These are phyloP conservation scores for Xanthoceras sorbifolium DNA, from an alignment of 345 rosid genomes.

Conservation along the genomic window DNA sequence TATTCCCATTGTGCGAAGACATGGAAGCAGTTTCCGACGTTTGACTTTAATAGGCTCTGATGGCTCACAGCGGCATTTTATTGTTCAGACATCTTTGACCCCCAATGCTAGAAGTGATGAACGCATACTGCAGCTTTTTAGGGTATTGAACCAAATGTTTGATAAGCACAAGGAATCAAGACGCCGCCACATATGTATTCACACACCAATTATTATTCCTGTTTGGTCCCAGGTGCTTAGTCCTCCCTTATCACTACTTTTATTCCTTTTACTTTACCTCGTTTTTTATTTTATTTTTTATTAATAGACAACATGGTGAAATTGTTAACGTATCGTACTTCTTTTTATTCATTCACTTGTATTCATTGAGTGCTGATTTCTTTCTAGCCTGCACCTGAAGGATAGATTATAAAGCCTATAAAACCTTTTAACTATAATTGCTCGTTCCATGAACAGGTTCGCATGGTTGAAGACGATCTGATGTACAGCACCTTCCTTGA, in stretches of 20 bases:
- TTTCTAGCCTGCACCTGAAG: constrained; percentile 1
- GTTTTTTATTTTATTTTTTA: constrained; percentile 4
- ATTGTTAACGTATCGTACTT: neutral
- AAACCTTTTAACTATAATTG: neutral
- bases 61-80: constrained; percentile 94
- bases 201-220: constrained; percentile 96
- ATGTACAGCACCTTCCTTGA: constrained; percentile 97
- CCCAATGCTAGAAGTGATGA: constrained; percentile 99
- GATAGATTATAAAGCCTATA: neutral
- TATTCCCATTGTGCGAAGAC: constrained; percentile 94
- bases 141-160: constrained; percentile 99
- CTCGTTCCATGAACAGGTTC: constrained; percentile 55
- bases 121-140: constrained; percentile 95
- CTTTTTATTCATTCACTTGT: neutral
- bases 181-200: constrained; percentile 82
- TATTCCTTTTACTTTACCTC: neutral
- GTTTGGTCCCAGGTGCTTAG: constrained; percentile 96
- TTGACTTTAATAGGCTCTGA: constrained; percentile 94
- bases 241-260: neutral
- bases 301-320: neutral
- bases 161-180: constrained; percentile 98
- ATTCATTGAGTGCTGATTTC: constrained; percentile 1
- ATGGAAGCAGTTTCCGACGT: constrained; percentile 98
- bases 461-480: constrained; percentile 98
- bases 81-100: constrained; percentile 97